phyloP scores from a whole-genome alignment of 805 yeast species.

The Candida odintsovae region DNA sequence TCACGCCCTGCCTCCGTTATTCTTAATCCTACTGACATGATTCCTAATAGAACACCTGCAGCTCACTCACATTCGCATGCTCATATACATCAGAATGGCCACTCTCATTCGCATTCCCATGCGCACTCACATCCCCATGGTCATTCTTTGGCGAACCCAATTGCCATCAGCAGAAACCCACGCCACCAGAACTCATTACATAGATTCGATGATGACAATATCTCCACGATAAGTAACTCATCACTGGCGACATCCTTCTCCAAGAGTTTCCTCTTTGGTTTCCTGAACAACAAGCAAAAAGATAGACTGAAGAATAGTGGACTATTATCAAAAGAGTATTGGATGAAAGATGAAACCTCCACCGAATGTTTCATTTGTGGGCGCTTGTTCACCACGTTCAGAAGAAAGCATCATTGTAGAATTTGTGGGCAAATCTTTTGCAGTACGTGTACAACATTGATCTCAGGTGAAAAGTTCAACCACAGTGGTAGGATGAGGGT shows the following conservation, averaged over 20 bases:
- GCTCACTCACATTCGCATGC: background rate
- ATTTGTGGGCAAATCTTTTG: slow-evolving; percentile 96
- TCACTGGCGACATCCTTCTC: slow-evolving; percentile 38
- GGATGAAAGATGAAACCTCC: slow-evolving; percentile 96
- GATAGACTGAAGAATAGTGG: slow-evolving; percentile 17
- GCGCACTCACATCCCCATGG: background rate
- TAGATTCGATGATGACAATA: slow-evolving; percentile 28
- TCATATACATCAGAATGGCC: background rate
- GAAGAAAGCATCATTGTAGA: slow-evolving; percentile 92
- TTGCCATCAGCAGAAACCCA: slow-evolving; percentile 14
- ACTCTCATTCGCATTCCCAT: background rate
- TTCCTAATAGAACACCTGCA: slow-evolving; percentile 9
- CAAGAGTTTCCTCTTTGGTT: slow-evolving; percentile 35
- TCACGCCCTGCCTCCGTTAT: slow-evolving; percentile 17
- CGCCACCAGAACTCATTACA: slow-evolving; percentile 8
- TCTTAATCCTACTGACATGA: slow-evolving; percentile 8
- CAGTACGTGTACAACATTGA: slow-evolving; percentile 67
- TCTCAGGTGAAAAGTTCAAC: slow-evolving; percentile 60
- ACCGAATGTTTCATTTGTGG: slow-evolving; percentile 83
- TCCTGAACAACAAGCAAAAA: slow-evolving; percentile 29
- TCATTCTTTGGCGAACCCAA: slow-evolving; percentile 5
- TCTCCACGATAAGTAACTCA: slow-evolving; percentile 33
- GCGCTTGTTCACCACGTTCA: slow-evolving; percentile 71
- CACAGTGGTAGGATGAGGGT: slow-evolving; percentile 67
- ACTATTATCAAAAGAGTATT: slow-evolving; percentile 57